Base-by-base conservation (phyloP, 2,329 filamentous ascomycete species). In the Trichoderma sp. region DNA sequence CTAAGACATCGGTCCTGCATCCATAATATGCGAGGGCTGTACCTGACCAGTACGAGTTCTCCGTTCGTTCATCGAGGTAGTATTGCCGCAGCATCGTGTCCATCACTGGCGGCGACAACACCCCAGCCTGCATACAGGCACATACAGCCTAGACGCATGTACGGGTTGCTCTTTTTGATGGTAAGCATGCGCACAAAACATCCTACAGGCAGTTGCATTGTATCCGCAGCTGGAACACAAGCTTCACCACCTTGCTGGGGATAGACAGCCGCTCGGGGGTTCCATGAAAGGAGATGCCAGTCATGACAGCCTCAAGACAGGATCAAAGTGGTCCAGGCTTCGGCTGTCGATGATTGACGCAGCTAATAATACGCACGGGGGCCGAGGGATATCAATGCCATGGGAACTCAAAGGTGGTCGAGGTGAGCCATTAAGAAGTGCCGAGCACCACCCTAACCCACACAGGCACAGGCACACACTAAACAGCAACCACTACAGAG, bases 241-340 rank as follows among this genome's bases (percentile, higher is more conserved):
- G 31, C 33, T 33, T 56, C 60, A 24, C 11, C 31, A n/a, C 71
- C 69, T 38, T 73, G 60, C 33, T 45, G n/a, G n/a, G 59, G 38
- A 64, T 53, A 27, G 35, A 35, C 68, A 53, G 68, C 41, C 38
- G 35, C 31, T 71, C 56, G 60, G 68, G 67, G 56, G 68, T 21
- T 72, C 69, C 69, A 35, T 65, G 71, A 73, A 73, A 73, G 71
- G 71, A 73, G 71, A 73, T 62, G 38, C 59, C 56, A 24, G 69
- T 38, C 69, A 50, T 21, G 69, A 64, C 35, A 64, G 38, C 56
- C 38, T 31, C 60, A 38, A 11, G 60, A 38, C 41, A 56, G 31
- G 71, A 35, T 50, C 45, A 64, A 50, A 60, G 60, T 73, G 60
- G 71, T n/a, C 71, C 31, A 56, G 41, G 71, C 71, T 73, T 38